Evolutionary conservation across 2,329 filamentous ascomycete genomes (phyloP).

Genomic region (Berkeleyomyces basicola): DNA sequence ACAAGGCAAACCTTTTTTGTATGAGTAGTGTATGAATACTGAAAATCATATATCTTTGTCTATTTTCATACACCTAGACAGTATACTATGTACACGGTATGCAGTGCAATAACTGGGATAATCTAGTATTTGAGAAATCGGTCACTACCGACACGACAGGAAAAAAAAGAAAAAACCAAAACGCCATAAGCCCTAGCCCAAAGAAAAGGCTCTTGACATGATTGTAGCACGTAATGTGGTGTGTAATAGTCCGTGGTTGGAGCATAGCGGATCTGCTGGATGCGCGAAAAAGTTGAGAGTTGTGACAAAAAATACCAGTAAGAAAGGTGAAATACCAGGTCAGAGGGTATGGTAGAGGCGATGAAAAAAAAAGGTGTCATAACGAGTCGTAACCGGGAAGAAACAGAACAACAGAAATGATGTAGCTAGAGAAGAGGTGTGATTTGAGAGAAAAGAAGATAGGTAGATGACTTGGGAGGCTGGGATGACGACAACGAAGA

Average conservation of each 20-base stretch:
- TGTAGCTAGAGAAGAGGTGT: not conserved
- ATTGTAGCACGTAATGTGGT: not conserved
- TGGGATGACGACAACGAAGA: too few relatives aligned
- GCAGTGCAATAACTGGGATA: too few relatives aligned
- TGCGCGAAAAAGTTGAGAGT: too few relatives aligned
- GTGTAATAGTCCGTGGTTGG: not conserved
- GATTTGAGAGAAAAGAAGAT: not conserved
- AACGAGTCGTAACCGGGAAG: not conserved
- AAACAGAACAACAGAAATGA: not conserved
- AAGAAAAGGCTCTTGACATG: not conserved
- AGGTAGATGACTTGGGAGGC: not conserved
- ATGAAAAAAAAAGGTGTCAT: not conserved
- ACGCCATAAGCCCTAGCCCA: not conserved
- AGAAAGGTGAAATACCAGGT: too few relatives aligned
- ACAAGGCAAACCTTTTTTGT: not conserved
- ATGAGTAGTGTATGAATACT: conserved; percentile 4
- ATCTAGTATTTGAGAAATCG: too few relatives aligned
- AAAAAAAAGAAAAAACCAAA: not conserved
- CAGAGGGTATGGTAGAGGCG: too few relatives aligned
- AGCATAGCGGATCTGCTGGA: not conserved
- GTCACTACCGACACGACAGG: not conserved
- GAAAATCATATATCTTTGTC: not conserved
- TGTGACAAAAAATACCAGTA: not conserved
- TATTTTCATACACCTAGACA: not conserved
- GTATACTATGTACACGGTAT: too few relatives aligned